These are phyloP conservation scores for Paspalum notatum DNA, from an alignment of 176 grass and related monocot genomes.

Conservation along the genomic window DNA sequence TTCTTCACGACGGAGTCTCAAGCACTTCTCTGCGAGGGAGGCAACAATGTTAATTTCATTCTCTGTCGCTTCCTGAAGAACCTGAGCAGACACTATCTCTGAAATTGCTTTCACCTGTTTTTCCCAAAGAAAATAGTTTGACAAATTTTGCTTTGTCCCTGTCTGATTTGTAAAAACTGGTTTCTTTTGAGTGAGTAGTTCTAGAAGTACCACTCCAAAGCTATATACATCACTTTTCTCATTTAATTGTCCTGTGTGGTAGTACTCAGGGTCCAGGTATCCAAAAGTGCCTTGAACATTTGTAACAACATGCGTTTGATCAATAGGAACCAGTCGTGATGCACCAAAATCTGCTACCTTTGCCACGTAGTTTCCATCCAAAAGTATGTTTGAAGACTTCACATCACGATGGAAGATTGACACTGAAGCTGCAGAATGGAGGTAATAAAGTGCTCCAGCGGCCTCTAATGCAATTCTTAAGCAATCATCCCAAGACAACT, in stretches of 20 bases:
- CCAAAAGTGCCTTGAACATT: background rate
- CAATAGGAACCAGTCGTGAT: background rate
- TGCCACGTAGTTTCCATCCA: background rate
- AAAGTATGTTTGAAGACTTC: background rate
- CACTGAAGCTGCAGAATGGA: background rate
- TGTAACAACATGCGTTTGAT: background rate
- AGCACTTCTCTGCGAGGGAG: background rate
- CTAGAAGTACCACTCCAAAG: background rate
- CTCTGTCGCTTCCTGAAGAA: background rate
- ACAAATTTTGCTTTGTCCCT: background rate
- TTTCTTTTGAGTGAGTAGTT: background rate
- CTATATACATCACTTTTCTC: background rate
- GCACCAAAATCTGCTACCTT: conserved; percentile 3
- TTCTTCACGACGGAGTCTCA: background rate
- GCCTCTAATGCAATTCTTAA: background rate
- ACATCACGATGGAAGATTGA: conserved; percentile 4
- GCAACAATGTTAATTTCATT: background rate
- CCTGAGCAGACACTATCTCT: background rate
- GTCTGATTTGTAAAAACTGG: background rate
- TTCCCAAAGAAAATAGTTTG: background rate
- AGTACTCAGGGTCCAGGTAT: background rate
- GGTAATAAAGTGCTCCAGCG: background rate
- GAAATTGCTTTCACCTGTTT: background rate
- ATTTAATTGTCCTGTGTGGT: background rate
- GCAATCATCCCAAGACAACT: background rate